Evolutionary conservation across 169 alveolate species (phyloP).

Genomic region (Plasmodium ovale): DNA sequence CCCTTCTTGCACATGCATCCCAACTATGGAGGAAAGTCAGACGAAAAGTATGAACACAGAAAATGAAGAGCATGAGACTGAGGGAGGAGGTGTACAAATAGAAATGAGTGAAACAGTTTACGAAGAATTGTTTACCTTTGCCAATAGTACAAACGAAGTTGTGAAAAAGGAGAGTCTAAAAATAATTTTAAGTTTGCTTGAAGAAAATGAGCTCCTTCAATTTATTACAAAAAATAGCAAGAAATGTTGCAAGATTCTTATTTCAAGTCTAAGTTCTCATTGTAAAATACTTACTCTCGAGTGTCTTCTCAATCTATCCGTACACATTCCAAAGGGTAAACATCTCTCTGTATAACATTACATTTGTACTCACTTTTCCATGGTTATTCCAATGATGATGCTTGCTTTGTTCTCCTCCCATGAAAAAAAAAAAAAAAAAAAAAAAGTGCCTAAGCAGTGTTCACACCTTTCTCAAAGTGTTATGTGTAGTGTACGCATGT

Average conservation of each 20-base stretch:
- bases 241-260: constrained; percentile 21
- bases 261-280: constrained; percentile 8
- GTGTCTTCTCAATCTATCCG: constrained; percentile 46
- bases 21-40: background rate
- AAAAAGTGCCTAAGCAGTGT: background rate
- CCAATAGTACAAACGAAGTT: constrained; percentile 15
- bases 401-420: no score
- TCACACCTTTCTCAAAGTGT: background rate
- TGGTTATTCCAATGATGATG: no score
- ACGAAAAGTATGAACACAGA: background rate
- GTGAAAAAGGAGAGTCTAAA: constrained; percentile 42
- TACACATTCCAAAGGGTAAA: constrained; percentile 56
- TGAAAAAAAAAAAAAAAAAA: background rate
- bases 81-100: background rate
- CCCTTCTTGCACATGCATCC: no score
- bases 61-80: background rate
- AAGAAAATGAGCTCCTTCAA: constrained; percentile 1
- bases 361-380: no score
- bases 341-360: background rate
- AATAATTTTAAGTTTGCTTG: constrained; percentile 29
- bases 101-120: constrained; percentile 1
- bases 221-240: constrained; percentile 10
- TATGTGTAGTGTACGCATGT: background rate
- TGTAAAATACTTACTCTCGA: constrained; percentile 30
- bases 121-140: constrained; percentile 37